Evolutionary conservation across 2,329 filamentous ascomycete genomes (phyloP), one percentile per base, ranked within the genome.

Genomic region (Ophiostoma tasmaniense): DNA sequence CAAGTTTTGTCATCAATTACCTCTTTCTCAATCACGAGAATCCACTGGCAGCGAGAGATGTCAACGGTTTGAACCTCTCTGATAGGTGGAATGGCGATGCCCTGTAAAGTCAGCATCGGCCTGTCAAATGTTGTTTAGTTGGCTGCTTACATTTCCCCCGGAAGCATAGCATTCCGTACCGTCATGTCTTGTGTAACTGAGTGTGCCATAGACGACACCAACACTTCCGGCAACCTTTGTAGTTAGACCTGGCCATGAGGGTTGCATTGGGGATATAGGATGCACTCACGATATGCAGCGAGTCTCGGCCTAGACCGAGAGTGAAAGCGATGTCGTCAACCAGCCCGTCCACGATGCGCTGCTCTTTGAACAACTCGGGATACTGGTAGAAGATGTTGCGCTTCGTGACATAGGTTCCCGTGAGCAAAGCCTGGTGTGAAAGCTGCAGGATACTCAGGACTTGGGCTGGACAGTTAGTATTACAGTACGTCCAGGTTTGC

Each of bases 311-410:
- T 10, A 91, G 79, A 0, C 83, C 83, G 20, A 95, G 83, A 0
- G 90, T 92, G 68, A 83, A 87, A 0, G 91, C 90, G 45, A 96
- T 79, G 71, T 91, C 88, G 74, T 95, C 90, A 0, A 95, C 85
- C 64, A 91, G 86, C 37, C 83, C 82, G 75, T 95, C 89, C 0
- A 95, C 90, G 17, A 86, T 81, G 20, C 78, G 75, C 76, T 95
- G 92, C 66, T 82, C 87, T 25, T 83, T 82, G 74, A 95, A 96
- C 0, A 96, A 80, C 11, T 87, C 83, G 4, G 89, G 86, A 73
- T 93, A 84, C 73, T 91, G 87, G 75, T 96, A 96, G 76, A 89
- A 96, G 3, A 96, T 87, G 74, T 91, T 90, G 87, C 87, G 85
- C 76, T 90, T 90, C 2, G 87, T 89, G 25, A 87, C 80, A 2